A percentile compares a stretch with the other conserved stretches of the same genome.
Conservation (phyloP, 164 flowering plant species). For the Pachysandra terminalis region DNA sequence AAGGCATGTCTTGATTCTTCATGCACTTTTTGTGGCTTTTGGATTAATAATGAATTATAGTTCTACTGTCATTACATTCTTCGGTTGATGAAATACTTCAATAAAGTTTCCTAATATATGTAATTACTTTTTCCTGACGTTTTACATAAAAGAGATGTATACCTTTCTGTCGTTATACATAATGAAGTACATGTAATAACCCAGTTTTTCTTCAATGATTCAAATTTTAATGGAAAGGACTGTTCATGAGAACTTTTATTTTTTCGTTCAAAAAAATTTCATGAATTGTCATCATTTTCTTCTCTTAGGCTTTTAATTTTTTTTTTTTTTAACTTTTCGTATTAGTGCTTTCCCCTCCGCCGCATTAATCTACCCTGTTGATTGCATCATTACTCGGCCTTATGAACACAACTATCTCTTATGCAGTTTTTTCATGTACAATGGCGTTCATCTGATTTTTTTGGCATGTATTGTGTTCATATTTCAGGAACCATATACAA, state of each 20-base stretch:
- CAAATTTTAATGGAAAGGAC: too few species aligned
- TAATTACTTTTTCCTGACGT: too few species aligned
- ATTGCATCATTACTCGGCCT: neutral
- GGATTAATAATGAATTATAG: neutral
- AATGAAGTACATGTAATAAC: too few species aligned
- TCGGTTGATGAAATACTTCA: conserved; percentile 8
- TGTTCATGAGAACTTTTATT: too few species aligned
- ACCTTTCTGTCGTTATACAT: too few species aligned
- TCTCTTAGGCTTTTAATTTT: too few species aligned
- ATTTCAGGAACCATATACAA: conserved; percentile 87
- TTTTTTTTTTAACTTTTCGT: neutral
- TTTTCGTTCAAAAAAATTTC: too few species aligned
- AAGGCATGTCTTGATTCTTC: conserved; percentile 43
- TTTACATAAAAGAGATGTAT: too few species aligned
- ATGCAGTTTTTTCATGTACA: conserved; percentile 6
- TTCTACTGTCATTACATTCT: neutral
- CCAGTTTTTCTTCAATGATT: too few species aligned
- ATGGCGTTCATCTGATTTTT: conserved; percentile 9
- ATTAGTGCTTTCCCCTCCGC: neutral
- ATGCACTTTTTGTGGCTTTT: neutral
- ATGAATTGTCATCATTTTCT: too few species aligned
- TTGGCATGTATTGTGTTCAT: conserved; percentile 12
- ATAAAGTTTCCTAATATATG: too few species aligned
- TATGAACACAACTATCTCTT: neutral
- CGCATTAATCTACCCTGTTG: too few species aligned